Conservation (phyloP, 148 eudicot species). For the Fagopyrum tataricum region DNA sequence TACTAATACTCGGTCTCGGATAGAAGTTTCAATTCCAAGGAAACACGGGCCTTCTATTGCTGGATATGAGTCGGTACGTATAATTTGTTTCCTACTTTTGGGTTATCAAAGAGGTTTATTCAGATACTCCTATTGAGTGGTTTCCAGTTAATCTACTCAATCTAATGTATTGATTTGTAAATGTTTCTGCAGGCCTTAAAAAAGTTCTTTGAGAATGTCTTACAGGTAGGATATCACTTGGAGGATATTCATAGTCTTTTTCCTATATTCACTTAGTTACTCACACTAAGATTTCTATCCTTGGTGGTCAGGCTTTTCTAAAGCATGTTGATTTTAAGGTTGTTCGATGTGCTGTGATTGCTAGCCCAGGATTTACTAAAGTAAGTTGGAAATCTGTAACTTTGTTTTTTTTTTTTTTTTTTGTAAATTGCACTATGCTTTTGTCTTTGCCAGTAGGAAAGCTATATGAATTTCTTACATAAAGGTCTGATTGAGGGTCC, state of each 20-base stretch:
- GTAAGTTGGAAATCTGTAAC: slow-evolving; percentile 25
- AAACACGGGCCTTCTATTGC: slow-evolving; percentile 97
- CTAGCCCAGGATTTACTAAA: slow-evolving; percentile 97
- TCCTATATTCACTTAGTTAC: background rate
- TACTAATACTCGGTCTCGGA: slow-evolving; percentile 77
- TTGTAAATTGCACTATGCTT: background rate
- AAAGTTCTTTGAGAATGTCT: slow-evolving; percentile 81
- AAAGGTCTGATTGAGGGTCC: background rate
- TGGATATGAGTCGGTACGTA: slow-evolving; percentile 87
- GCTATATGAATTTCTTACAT: background rate
- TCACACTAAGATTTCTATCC: slow-evolving; percentile 4
- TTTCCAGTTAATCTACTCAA: background rate
- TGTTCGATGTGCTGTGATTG: slow-evolving; percentile 95
- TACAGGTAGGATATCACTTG: slow-evolving; percentile 45
- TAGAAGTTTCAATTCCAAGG: slow-evolving; percentile 88
- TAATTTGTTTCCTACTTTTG: background rate
- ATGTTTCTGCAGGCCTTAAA: slow-evolving; percentile 55
- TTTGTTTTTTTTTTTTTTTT: background rate
- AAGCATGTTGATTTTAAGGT: slow-evolving; percentile 86
- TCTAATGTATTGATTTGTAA: slow-evolving; percentile 9
- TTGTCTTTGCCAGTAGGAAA: background rate
- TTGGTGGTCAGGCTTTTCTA: slow-evolving; percentile 63
- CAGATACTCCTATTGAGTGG: background rate
- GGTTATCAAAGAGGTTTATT: background rate
- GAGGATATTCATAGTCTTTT: background rate